A percentile compares a stretch with the other conserved stretches of the same genome.
Evolutionary conservation across 495 filamentous ascomycete species (phyloP).

Genomic region (Alectoria sarmentosa): DNA sequence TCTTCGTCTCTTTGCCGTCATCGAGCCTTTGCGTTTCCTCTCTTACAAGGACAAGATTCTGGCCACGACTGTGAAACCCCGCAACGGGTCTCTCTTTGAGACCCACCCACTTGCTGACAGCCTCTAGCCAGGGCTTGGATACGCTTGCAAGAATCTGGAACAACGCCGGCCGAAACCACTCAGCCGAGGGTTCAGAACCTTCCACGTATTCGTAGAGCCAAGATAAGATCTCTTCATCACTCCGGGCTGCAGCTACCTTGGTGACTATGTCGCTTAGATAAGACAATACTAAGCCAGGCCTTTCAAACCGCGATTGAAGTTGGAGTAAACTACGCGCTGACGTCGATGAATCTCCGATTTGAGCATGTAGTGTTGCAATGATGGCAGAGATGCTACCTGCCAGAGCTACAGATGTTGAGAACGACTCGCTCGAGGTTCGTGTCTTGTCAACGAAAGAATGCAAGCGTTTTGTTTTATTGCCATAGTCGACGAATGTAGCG

Average conservation of each 20-base stretch:
- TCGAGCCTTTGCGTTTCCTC: constrained; percentile 50
- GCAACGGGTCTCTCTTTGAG: constrained; percentile 49
- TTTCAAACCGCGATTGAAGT: constrained; percentile 57
- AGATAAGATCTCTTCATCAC: constrained; percentile 65
- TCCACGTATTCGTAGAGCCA: constrained; percentile 57
- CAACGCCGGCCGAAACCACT: constrained; percentile 54
- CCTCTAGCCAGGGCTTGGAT: constrained; percentile 60
- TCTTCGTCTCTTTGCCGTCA: constrained; percentile 42
- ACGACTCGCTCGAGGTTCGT: constrained; percentile 29
- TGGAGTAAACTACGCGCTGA: constrained; percentile 52
- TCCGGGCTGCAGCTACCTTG: constrained; percentile 43
- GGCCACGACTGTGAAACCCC: constrained; percentile 35
- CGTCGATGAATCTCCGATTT: constrained; percentile 40
- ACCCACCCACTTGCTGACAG: constrained; percentile 72
- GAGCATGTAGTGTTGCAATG: constrained; percentile 47
- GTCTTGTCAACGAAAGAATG: constrained; percentile 44
- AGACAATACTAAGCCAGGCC: constrained; percentile 54
- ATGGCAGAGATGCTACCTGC: constrained; percentile 51
- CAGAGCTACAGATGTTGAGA: constrained; percentile 52
- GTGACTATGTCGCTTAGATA: constrained; percentile 54
- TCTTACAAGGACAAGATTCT: constrained; percentile 55
- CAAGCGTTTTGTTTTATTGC: constrained; percentile 49
- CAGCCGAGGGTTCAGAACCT: constrained; percentile 53
- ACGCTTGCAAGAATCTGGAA: constrained; percentile 59
- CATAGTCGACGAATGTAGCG: constrained; percentile 49